Evolutionary conservation across 371 early-diverging fungal genomes (phyloP).

Genomic region (Apophysomyces elegans): DNA sequence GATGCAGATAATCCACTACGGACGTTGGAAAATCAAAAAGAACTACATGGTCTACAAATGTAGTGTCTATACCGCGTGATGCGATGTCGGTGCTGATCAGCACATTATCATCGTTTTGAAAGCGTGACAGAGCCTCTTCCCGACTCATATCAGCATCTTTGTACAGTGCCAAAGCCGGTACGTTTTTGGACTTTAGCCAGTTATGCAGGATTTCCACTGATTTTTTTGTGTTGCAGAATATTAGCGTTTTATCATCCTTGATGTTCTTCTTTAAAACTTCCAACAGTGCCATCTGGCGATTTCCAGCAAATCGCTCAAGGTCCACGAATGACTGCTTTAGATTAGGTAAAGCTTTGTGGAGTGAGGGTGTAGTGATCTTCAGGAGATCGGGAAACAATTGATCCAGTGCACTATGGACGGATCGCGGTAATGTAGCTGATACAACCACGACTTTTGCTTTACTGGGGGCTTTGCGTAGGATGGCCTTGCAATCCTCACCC

Average conservation of each 20-base stretch:
- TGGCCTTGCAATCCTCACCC: constrained; percentile 60
- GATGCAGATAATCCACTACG: constrained; percentile 93
- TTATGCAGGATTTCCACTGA: constrained; percentile 65
- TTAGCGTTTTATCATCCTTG: constrained; percentile 63
- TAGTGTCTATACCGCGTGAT: constrained; percentile 93
- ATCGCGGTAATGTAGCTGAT: constrained; percentile 88
- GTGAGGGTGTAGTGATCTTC: constrained; percentile 80
- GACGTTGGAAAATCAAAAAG: constrained; percentile 95
- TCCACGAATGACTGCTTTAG: constrained; percentile 81
- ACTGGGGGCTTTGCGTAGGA: constrained; percentile 28
- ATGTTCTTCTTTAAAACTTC: constrained; percentile 75
- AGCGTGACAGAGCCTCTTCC: constrained; percentile 48
- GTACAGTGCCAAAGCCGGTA: constrained; percentile 60
- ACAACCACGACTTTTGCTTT: constrained; percentile 61
- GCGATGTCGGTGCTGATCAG: constrained; percentile 95
- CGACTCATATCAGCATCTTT: constrained; percentile 56
- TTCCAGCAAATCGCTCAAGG: constrained; percentile 61
- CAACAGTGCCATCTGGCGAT: constrained; percentile 65
- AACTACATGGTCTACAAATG: constrained; percentile 89
- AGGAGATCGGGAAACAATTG: constrained; percentile 56
- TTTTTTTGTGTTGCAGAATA: constrained; percentile 88
- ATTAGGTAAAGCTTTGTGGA: constrained; percentile 81
- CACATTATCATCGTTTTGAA: constrained; percentile 47
- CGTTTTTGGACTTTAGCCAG: constrained; percentile 63
- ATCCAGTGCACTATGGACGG: constrained; percentile 69